Evolutionary conservation across 1,284 basidiomycete genomes (phyloP), one percentile per base, ranked within the genome.

Genomic region (Hemileccinum hortonii): DNA sequence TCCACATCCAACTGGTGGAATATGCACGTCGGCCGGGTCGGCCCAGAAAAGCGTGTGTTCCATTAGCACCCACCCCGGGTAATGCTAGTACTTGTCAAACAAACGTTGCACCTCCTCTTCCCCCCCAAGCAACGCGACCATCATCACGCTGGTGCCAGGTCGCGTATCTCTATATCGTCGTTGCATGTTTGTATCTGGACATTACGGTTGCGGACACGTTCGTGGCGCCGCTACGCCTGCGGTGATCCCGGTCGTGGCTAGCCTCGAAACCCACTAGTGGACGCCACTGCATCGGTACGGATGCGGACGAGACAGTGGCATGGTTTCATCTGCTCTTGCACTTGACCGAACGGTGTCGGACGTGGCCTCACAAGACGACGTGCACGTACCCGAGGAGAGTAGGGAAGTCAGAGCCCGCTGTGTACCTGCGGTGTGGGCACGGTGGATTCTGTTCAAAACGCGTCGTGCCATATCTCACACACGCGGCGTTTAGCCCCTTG

Each of bases 281-380:
- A 24, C 24, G 7, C 24, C 24, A 24, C 24, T 24, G 24, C 40
- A 49, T 54, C 7, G 12, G 7, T 14, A 64, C 61, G 0, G 61
- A 49, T 4, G 41, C 50, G 9, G 55, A 68, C 10, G 76, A 77
- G 50, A 60, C 70, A 10, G 49, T 49, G 8, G 69, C 69, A 2
- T 83, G 80, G 81, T 75, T 73, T 54, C 66, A 73, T 43, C 63
- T 81, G 11, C 61, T 83, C 0, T 79, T 78, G 7, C 70, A 68
- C 6, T 56, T 80, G 40, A 74, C 68, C 1, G 82, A 84, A 57
- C 74, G 80, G 3, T 82, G 79, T 56, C 73, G 82, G 18, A 70
- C 67, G 2, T 83, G 80, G 81, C 55, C 61, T 3, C 82, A 84
- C 61, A 65, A 58, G 8, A 9, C 57, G 10, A 66, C 63, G 19